Conservation (phyloP, 1,139 yeast genomes). For the Yamadazyma atmosphaerica region DNA sequence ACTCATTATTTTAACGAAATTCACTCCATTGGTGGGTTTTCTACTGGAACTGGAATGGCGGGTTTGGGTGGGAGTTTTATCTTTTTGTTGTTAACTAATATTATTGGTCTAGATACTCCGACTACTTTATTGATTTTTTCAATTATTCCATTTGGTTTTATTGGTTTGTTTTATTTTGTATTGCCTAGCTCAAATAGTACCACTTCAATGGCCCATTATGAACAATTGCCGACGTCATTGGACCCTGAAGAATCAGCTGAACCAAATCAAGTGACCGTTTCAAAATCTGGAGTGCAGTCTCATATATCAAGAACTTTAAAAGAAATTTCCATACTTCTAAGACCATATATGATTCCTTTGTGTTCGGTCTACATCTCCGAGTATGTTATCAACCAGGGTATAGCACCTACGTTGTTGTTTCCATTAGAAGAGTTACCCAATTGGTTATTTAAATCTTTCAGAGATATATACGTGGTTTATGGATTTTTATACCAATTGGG, state of each 20-base stretch:
- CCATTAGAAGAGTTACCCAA: constrained; percentile 66
- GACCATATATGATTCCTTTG: constrained; percentile 82
- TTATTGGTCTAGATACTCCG: constrained; percentile 33
- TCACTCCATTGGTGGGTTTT: constrained; percentile 75
- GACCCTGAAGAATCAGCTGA: not conserved
- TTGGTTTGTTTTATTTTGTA: constrained; percentile 27
- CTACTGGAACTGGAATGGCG: constrained; percentile 95
- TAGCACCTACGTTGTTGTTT: constrained; percentile 82
- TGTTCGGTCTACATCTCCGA: constrained; percentile 83
- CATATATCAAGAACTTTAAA: constrained; percentile 37
- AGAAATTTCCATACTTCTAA: constrained; percentile 50
- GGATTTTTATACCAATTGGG: constrained; percentile 94
- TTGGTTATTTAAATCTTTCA: constrained; percentile 57
- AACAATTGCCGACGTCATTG: constrained; percentile 7
- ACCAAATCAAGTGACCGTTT: not conserved
- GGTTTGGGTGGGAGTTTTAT: constrained; percentile 76
- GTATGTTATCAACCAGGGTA: constrained; percentile 87
- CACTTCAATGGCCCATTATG: constrained; percentile 5
- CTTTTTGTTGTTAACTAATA: constrained; percentile 41
- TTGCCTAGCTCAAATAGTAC: constrained; percentile 25
- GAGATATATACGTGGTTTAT: constrained; percentile 91
- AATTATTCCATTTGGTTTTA: constrained; percentile 37
- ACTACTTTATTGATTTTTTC: constrained; percentile 33
- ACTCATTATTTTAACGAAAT: constrained; percentile 65
- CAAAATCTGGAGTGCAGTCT: not conserved